Percentiles rank a stretch among this genome's conserved stretches.
phyloP scores from a whole-genome alignment of 495 filamentous ascomycete species.

The Neurospora sp. region DNA sequence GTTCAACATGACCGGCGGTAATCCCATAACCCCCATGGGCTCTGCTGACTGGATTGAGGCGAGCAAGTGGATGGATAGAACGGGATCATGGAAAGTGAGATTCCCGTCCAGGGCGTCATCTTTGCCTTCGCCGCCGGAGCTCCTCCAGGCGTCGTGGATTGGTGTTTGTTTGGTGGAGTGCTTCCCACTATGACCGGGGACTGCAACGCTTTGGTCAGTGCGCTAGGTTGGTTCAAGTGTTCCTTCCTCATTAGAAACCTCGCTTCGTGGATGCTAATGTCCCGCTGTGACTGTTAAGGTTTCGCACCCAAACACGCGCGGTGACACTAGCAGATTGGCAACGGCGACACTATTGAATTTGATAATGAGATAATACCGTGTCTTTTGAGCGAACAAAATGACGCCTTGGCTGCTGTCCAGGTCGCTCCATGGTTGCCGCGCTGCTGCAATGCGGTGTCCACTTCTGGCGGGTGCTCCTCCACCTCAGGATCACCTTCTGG shows the following conservation, averaged over 20 bases:
- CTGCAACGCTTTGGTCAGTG: neutral
- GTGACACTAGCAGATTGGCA: neutral
- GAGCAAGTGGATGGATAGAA: neutral
- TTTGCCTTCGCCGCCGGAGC: neutral
- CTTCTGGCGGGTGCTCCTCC: neutral
- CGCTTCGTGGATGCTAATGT: neutral
- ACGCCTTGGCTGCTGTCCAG: neutral
- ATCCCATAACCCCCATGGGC: neutral
- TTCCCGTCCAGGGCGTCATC: neutral
- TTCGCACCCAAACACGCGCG: neutral
- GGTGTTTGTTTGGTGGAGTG: neutral
- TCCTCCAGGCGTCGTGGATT: neutral
- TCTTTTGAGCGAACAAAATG: neutral
- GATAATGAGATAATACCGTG: neutral
- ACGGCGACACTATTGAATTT: neutral
- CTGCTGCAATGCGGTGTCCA: neutral
- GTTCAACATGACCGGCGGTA: neutral
- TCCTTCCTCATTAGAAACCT: neutral
- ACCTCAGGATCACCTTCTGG: neutral
- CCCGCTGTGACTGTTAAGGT: neutral
- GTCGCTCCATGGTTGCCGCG: neutral
- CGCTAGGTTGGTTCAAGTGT: neutral
- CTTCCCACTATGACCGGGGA: neutral
- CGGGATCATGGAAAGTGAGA: neutral
- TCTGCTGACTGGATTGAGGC: neutral